phyloP scores from a whole-genome alignment of 169 alveolate genomes.

The Theileria parva region DNA sequence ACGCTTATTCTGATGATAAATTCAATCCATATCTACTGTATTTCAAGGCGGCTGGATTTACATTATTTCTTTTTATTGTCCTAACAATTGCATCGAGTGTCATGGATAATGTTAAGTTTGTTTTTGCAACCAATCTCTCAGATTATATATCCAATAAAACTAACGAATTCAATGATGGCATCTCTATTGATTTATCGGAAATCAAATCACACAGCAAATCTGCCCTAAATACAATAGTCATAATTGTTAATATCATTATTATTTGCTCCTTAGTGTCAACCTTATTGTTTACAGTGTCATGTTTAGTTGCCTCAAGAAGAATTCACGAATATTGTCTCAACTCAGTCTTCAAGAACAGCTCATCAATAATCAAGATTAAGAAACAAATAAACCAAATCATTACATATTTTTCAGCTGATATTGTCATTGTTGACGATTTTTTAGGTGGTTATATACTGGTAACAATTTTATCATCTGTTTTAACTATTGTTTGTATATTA shows the following conservation, averaged over 20 bases:
- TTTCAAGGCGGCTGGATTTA: neutral
- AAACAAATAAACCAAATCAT: slow-evolving; percentile 15
- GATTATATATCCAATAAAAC: slow-evolving; percentile 2
- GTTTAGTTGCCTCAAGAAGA: slow-evolving; percentile 24
- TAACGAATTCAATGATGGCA: neutral
- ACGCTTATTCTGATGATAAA: neutral
- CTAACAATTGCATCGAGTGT: neutral
- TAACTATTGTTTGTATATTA: neutral
- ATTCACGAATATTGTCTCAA: slow-evolving; percentile 34
- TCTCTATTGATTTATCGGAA: neutral
- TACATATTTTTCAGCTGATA: slow-evolving; percentile 41
- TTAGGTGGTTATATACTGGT: slow-evolving; percentile 13
- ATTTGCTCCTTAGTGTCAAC: neutral
- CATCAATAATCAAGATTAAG: neutral
- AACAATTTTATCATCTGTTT: neutral
- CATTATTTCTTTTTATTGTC: neutral
- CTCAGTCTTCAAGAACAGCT: slow-evolving; percentile 24
- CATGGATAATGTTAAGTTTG: slow-evolving; percentile 14
- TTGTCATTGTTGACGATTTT: slow-evolving; percentile 22
- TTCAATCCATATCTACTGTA: neutral
- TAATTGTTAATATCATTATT: neutral
- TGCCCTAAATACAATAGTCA: neutral
- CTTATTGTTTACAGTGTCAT: neutral
- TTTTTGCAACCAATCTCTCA: slow-evolving; percentile 7
- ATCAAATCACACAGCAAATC: neutral